phyloP scores from a whole-genome alignment of 805 yeast genomes.

The Wickerhamiella domercqiae region DNA sequence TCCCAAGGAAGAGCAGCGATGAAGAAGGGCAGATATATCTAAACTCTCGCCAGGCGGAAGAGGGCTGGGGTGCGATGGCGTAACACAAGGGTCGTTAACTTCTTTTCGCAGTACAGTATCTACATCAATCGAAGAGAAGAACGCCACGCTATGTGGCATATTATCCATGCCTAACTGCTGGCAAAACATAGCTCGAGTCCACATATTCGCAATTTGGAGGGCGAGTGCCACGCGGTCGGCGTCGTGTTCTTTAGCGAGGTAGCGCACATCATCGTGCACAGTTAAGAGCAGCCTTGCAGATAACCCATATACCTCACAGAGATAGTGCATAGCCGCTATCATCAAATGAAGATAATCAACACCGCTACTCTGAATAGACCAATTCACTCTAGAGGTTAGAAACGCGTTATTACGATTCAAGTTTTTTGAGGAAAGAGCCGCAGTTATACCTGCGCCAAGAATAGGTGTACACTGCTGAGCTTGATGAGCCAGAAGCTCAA shows the following conservation, averaged over 20 bases:
- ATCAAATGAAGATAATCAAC: conserved; percentile 87
- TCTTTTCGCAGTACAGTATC: conserved; percentile 83
- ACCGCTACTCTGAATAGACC: conserved; percentile 98
- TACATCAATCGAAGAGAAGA: conserved; percentile 84
- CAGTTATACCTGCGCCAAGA: conserved; percentile 83
- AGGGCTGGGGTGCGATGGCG: conserved; percentile 66
- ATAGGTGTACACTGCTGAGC: conserved; percentile 78
- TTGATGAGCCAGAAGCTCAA: conserved; percentile 76
- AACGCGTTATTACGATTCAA: conserved; percentile 46
- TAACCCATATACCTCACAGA: conserved; percentile 45
- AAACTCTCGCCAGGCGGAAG: conserved; percentile 70
- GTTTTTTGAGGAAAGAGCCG: conserved; percentile 54
- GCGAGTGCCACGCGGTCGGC: conserved; percentile 65
- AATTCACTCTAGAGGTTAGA: conserved; percentile 81
- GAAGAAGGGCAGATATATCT: conserved; percentile 39
- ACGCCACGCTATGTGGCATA: conserved; percentile 89
- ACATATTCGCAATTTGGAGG: conserved; percentile 73
- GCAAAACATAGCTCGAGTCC: conserved; percentile 95
- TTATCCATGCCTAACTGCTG: conserved; percentile 81
- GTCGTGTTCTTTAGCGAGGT: conserved; percentile 57
- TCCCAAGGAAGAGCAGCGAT: conserved; percentile 16
- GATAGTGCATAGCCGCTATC: conserved; percentile 74
- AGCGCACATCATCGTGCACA: conserved; percentile 91
- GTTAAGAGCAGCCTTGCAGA: conserved; percentile 71
- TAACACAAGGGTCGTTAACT: conserved; percentile 78